Base-by-base conservation (phyloP, 106 monocot species). In the Ottelia alismoides region DNA sequence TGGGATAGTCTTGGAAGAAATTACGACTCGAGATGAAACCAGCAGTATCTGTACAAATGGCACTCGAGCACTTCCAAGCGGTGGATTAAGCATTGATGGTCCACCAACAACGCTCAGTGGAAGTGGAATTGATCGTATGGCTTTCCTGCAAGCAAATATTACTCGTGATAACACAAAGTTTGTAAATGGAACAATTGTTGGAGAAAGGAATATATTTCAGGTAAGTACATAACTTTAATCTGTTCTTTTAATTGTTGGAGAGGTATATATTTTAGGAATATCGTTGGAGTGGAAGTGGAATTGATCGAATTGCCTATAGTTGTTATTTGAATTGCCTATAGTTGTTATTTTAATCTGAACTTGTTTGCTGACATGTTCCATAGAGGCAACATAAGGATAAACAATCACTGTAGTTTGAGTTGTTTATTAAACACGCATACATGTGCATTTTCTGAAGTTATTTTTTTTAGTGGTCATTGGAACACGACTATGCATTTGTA, bases 91-190 rank as follows among this genome's bases (percentile, higher is more conserved):
- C 70, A 77, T 86, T 70, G 79, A 85, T 68, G 98, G 98, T n/a
- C 98, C 98, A 51, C 90, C 98, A 30, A 98, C 98, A 35, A 90
- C 85, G 23, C 76, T 98, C 16, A 86, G 98, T 71, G 90, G 85
- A 30, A 98, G 85, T 56, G 98, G 98, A 2, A 20, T 90, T 61
- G 98, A 98, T 45, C 81, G 77, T 1, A 56, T 90, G 72, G 98
- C 77, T 48, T 98, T 90, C 58, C 58, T 61, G 16, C 98, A 98
- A 23, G 90, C 82, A 43, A 98, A 98, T 62, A 83, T 98, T 40
- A 98, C 90, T 1, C 79, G 90, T 25, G 98, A 98, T 55, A 90
- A 98, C 30, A 98, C 98, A 30, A 82, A 83, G 30, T 98, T 86
- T 68, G 69, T 90, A n/a, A 98, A 98, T 68, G 98, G 98, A 47